Evolutionary conservation across 2,329 filamentous ascomycete genomes (phyloP).

Genomic region (Capronia coronata): DNA sequence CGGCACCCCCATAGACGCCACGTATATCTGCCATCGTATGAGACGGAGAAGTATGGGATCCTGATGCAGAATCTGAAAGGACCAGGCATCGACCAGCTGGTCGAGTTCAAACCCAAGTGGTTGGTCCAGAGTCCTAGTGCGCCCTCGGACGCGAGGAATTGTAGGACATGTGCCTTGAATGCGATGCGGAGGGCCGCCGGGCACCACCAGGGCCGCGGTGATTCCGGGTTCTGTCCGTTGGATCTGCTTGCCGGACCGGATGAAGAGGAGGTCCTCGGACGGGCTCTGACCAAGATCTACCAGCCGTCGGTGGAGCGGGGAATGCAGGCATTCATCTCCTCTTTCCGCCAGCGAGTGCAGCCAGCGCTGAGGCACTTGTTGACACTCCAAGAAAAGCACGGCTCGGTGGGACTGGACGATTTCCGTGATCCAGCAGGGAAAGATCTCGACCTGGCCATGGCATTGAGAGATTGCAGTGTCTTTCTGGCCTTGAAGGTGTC

Average conservation of each 20-base stretch:
- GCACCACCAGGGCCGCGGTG: slow-evolving; percentile 24
- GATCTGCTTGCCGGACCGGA: slow-evolving; percentile 48
- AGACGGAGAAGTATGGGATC: slow-evolving; percentile 57
- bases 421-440: slow-evolving; percentile 27
- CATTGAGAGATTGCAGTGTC: slow-evolving; percentile 70
- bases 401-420: slow-evolving; percentile 29
- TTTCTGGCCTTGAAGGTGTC: slow-evolving; percentile 38
- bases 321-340: slow-evolving; percentile 29
- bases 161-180: slow-evolving; percentile 65
- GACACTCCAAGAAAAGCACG: slow-evolving; percentile 25
- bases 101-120: slow-evolving; percentile 85
- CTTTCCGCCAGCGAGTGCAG: slow-evolving; percentile 35
- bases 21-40: slow-evolving; percentile 44
- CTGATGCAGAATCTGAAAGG: slow-evolving; percentile 67
- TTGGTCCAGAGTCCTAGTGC: slow-evolving; percentile 68
- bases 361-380: slow-evolving; percentile 31
- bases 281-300: slow-evolving; percentile 32
- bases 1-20: slow-evolving; percentile 47
- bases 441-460: slow-evolving; percentile 66
- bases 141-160: slow-evolving; percentile 56
- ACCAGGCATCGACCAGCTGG: slow-evolving; percentile 31
- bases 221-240: slow-evolving; percentile 55
- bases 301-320: slow-evolving; percentile 24
- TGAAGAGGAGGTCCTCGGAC: slow-evolving; percentile 32
- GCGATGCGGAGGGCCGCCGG: slow-evolving; percentile 39